Evolutionary conservation across 768 basidiomycete genomes (phyloP).

Genomic region (Lentinula raphanica): DNA sequence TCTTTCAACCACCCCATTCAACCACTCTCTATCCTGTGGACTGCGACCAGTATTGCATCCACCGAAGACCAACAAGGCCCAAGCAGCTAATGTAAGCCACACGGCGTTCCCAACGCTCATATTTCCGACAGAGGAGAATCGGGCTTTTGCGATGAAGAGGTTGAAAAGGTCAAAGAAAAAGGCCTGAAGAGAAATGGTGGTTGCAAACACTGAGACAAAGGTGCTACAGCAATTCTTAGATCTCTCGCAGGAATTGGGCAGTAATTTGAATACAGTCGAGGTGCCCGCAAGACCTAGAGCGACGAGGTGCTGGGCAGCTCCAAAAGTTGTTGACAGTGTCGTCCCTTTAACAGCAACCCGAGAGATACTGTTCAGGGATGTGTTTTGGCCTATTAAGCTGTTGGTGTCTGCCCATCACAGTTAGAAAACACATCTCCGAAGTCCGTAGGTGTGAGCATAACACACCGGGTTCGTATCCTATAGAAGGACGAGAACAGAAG

Average conservation of each 20-base stretch:
- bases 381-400: slow-evolving; percentile 63
- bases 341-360: slow-evolving; percentile 88
- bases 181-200: slow-evolving; percentile 71
- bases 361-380: slow-evolving; percentile 69
- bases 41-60: slow-evolving; percentile 68
- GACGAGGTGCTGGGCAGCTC: slow-evolving; percentile 85
- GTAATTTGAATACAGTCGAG: slow-evolving; percentile 75
- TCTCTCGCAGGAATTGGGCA: slow-evolving; percentile 85
- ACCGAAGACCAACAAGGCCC: slow-evolving; percentile 82
- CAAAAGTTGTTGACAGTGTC: too few relatives aligned
- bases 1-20: slow-evolving; percentile 28
- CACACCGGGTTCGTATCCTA: slow-evolving; percentile 88
- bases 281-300: slow-evolving; percentile 71
- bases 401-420: slow-evolving; percentile 71
- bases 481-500: slow-evolving; percentile 71
- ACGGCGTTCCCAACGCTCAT: slow-evolving; percentile 84
- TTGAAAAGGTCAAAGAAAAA: slow-evolving; percentile 91
- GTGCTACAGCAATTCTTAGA: slow-evolving; percentile 81
- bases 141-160: slow-evolving; percentile 83
- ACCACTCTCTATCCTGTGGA: slow-evolving; percentile 33
- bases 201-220: slow-evolving; percentile 77
- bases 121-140: slow-evolving; percentile 74
- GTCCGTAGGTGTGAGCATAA: slow-evolving; percentile 8
- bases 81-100: slow-evolving; percentile 87
- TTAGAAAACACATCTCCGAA: slow-evolving; percentile 5